Evolutionary conservation across 495 filamentous ascomycete genomes (phyloP).

Genomic region (Penicillium goetzii): DNA sequence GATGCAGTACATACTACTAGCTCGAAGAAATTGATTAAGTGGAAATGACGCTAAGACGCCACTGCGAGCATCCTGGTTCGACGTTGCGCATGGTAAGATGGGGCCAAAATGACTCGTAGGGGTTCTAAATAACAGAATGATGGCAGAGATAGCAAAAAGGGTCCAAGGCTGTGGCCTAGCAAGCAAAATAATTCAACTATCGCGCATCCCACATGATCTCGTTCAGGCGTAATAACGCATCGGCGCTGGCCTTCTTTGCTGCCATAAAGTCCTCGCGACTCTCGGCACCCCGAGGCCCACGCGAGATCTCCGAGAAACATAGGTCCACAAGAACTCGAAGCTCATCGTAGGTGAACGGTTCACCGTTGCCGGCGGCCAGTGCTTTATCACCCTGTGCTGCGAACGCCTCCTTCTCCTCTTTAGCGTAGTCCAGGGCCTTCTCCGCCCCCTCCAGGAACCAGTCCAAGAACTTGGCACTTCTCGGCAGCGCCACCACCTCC

Average conservation of each 20-base stretch:
- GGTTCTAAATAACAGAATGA: constrained; percentile 1
- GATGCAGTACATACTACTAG: no score
- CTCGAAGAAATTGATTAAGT: constrained; percentile 10
- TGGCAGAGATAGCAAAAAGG: constrained; percentile 2
- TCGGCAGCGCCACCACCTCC: constrained; percentile 65
- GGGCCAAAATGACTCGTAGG: neutral
- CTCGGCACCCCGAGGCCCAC: constrained; percentile 57
- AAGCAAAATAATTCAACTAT: constrained; percentile 24
- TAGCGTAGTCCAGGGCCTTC: constrained; percentile 64
- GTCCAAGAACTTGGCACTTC: constrained; percentile 76
- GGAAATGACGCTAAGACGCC: constrained; percentile 14
- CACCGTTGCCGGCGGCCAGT: constrained; percentile 43
- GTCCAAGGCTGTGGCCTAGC: neutral
- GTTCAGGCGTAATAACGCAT: constrained; percentile 72
- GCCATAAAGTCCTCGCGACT: constrained; percentile 73
- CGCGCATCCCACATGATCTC: constrained; percentile 75
- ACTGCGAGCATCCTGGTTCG: neutral
- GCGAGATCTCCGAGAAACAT: constrained; percentile 79
- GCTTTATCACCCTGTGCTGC: constrained; percentile 41
- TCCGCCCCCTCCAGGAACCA: constrained; percentile 80
- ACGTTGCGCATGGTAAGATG: neutral
- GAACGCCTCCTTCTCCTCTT: constrained; percentile 54
- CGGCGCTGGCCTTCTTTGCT: constrained; percentile 75
- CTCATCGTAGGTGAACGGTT: constrained; percentile 77
- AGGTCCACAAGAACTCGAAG: constrained; percentile 82